A percentile compares a stretch with the other conserved stretches of the same genome.
phyloP scores from a whole-genome alignment of 495 filamentous ascomycete species.

The Halenospora varia region DNA sequence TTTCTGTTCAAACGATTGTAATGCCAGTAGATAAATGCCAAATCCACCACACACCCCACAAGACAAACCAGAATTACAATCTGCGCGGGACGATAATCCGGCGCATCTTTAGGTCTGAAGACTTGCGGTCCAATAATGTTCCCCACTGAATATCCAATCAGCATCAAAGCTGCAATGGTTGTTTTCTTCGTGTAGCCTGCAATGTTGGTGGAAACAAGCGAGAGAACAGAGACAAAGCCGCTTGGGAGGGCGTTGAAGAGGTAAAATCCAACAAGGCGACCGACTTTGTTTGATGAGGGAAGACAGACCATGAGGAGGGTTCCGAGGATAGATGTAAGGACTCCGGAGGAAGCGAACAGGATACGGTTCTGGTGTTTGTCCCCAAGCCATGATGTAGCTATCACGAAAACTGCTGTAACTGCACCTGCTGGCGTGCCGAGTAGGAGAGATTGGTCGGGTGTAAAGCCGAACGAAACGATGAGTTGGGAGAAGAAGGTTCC shows the following conservation, averaged over 20 bases:
- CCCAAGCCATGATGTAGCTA: slow-evolving; percentile 53
- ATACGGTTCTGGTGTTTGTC: slow-evolving; percentile 53
- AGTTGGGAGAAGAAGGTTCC: slow-evolving; percentile 66
- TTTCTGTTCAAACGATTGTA: slow-evolving; percentile 55
- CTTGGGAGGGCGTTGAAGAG: slow-evolving; percentile 32
- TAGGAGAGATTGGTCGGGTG: background rate
- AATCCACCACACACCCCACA: slow-evolving; percentile 47
- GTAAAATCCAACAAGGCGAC: slow-evolving; percentile 42
- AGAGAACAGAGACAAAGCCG: slow-evolving; percentile 9
- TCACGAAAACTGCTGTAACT: slow-evolving; percentile 55
- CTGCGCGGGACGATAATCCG: slow-evolving; percentile 63
- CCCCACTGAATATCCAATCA: slow-evolving; percentile 63
- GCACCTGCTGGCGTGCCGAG: slow-evolving; percentile 50
- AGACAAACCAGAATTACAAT: slow-evolving; percentile 66
- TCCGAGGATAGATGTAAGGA: background rate
- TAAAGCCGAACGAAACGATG: slow-evolving; percentile 46
- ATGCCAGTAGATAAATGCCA: slow-evolving; percentile 61
- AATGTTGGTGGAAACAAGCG: slow-evolving; percentile 47
- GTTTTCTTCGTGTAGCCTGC: slow-evolving; percentile 76
- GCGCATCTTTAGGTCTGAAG: slow-evolving; percentile 29
- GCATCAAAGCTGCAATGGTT: slow-evolving; percentile 53
- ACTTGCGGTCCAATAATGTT: slow-evolving; percentile 48
- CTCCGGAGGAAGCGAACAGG: background rate
- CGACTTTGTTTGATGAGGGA: slow-evolving; percentile 52
- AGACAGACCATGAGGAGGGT: slow-evolving; percentile 27